Conservation (phyloP, 1,284 basidiomycete genomes). For the Ganoderma sp. region DNA sequence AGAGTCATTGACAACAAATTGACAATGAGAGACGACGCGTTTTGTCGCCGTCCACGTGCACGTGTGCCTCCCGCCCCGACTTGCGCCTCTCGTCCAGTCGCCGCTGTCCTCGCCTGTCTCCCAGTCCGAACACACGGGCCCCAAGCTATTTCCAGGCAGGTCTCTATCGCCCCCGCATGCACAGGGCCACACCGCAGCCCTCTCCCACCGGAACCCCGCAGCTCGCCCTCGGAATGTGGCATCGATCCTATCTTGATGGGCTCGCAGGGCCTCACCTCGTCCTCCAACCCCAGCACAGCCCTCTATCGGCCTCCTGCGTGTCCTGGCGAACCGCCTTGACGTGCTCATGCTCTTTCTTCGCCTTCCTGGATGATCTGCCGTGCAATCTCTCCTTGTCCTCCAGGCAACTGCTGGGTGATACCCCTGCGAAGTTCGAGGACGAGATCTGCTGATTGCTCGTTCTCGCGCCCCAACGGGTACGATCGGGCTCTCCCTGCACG, state of each 20-base stretch:
- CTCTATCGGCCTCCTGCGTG: constrained; percentile 11
- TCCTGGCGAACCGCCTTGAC: constrained; percentile 26
- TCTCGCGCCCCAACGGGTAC: constrained; percentile 18
- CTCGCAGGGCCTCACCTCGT: background rate
- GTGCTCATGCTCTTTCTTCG: constrained; percentile 22
- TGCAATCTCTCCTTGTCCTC: constrained; percentile 19
- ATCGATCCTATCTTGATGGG: constrained; percentile 33
- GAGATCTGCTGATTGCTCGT: constrained; percentile 29
- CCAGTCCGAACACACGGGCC: background rate
- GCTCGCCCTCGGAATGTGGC: constrained; percentile 14
- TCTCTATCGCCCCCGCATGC: background rate
- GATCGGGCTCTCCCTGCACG: constrained; percentile 22
- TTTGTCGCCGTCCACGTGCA: constrained; percentile 35
- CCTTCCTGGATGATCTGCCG: constrained; percentile 23
- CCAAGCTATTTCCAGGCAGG: background rate
- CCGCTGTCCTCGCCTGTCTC: background rate
- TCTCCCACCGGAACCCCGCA: constrained; percentile 4
- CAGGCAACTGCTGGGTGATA: constrained; percentile 12
- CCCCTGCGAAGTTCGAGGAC: constrained; percentile 25
- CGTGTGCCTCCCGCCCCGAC: constrained; percentile 32
- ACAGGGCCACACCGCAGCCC: constrained; percentile 1
- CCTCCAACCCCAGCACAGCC: constrained; percentile 4
- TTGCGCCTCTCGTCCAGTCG: background rate
- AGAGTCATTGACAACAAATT: background rate
- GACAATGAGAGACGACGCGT: constrained; percentile 33